Percentiles rank a stretch among this genome's conserved stretches.
Evolutionary conservation across 768 basidiomycete genomes (phyloP).

Genomic region (Tephrocybe sp.): DNA sequence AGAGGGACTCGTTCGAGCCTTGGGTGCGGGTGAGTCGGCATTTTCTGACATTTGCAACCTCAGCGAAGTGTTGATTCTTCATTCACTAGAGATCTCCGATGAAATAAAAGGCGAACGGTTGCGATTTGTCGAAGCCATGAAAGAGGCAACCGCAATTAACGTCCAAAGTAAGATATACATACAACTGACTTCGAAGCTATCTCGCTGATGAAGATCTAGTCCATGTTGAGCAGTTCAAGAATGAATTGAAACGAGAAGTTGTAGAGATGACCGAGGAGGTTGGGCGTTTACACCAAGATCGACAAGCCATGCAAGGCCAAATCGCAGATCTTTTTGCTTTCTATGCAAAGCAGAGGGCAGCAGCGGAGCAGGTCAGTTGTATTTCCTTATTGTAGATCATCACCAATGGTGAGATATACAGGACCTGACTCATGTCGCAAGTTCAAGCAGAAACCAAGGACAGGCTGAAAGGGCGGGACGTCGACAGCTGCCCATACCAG

Average conservation of each 20-base stretch:
- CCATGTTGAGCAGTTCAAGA: conserved; percentile 88
- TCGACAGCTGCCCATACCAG: conserved; percentile 27
- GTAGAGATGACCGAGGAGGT: conserved; percentile 74
- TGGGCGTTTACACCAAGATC: conserved; percentile 61
- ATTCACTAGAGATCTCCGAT: conserved; percentile 62
- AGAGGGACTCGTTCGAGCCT: conserved; percentile 61
- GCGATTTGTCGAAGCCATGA: conserved; percentile 93
- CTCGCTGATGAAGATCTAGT: conserved; percentile 37
- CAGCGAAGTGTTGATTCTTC: background rate
- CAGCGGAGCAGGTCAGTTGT: conserved; percentile 15
- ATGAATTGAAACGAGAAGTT: conserved; percentile 75
- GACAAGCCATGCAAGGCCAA: conserved; percentile 64
- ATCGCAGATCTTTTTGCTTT: conserved; percentile 75
- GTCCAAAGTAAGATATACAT: conserved; percentile 57
- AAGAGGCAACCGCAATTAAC: conserved; percentile 87
- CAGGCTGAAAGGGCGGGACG: conserved; percentile 5
- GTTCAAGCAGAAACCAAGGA: background rate
- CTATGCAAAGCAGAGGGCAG: conserved; percentile 62
- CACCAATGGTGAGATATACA: background rate
- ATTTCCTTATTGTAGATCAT: background rate
- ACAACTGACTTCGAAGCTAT: background rate
- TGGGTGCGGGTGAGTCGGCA: conserved; percentile 55
- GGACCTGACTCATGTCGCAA: background rate
- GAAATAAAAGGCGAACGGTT: conserved; percentile 87
- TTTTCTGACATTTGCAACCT: background rate